Evolutionary conservation across 2,329 filamentous ascomycete species (phyloP).

Genomic region (Talaromyces albobiverticillius): DNA sequence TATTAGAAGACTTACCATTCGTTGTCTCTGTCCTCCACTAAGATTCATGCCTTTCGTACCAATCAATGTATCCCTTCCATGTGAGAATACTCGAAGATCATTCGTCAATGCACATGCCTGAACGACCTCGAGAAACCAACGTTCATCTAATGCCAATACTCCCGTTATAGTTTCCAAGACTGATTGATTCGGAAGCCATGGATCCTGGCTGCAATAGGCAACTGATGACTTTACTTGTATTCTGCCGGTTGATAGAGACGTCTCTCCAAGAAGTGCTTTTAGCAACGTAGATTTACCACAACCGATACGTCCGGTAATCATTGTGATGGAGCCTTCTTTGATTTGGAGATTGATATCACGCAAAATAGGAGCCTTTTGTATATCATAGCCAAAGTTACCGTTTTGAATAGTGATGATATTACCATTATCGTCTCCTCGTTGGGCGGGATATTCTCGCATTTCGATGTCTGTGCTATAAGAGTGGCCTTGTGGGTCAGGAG

Average conservation of each 20-base stretch:
- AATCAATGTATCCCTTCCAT: no score
- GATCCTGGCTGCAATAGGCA: constrained; percentile 21
- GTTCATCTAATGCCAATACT: neutral
- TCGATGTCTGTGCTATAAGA: neutral
- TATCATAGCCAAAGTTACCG: neutral
- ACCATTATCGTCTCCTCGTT: neutral
- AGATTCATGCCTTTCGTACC: neutral
- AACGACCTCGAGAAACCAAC: neutral
- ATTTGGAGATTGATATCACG: constrained; percentile 17
- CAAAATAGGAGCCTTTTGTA: neutral
- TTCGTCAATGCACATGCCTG: neutral
- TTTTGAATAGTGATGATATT: neutral
- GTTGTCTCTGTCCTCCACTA: neutral
- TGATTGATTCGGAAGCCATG: constrained; percentile 18
- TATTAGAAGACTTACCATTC: neutral
- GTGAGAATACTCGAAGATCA: neutral
- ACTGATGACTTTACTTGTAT: constrained; percentile 16
- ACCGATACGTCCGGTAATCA: constrained; percentile 21
- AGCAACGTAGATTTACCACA: constrained; percentile 22
- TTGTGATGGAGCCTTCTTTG: constrained; percentile 10
- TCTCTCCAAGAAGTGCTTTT: constrained; percentile 18
- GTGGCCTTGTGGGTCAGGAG: neutral
- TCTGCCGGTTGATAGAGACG: constrained; percentile 15
- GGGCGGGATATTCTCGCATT: neutral
- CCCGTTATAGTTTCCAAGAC: neutral